Evolutionary conservation across 495 filamentous ascomycete species (phyloP).

Genomic region (Tuber microsphaerosporum): DNA sequence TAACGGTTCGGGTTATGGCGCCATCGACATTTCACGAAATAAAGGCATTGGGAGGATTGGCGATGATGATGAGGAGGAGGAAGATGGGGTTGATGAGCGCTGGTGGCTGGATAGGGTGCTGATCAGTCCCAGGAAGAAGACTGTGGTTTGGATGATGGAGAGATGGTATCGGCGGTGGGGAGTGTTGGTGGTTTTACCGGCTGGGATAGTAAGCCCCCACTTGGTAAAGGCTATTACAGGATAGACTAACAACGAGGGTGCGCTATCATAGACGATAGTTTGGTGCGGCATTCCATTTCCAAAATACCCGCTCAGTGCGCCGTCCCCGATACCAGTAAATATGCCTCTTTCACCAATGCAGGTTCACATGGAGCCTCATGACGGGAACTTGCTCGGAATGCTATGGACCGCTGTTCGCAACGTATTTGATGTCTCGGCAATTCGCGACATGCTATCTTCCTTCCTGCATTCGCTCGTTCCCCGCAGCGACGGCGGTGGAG

Average conservation of each 20-base stretch:
- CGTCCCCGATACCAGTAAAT: constrained; percentile 34
- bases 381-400: not conserved
- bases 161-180: constrained; percentile 55
- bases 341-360: constrained; percentile 10
- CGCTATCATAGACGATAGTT: constrained; percentile 47
- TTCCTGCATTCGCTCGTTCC: constrained; percentile 17
- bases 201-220: constrained; percentile 49
- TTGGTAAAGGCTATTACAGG: not conserved
- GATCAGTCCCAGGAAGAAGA: constrained; percentile 51
- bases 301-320: constrained; percentile 48
- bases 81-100: constrained; percentile 35
- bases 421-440: constrained; percentile 29
- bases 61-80: constrained; percentile 43
- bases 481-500: constrained; percentile 5
- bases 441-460: constrained; percentile 26
- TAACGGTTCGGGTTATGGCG: constrained; percentile 22
- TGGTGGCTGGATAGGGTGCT: constrained; percentile 47
- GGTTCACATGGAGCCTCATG: not conserved
- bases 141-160: constrained; percentile 51
- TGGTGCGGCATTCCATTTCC: constrained; percentile 60
- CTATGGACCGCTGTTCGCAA: constrained; percentile 19
- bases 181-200: constrained; percentile 52
- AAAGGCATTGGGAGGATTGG: not conserved
- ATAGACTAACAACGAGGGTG: not conserved
- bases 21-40: constrained; percentile 22